Conservation (phyloP, 305 asterid species). For the Fraxinus ornus region DNA sequence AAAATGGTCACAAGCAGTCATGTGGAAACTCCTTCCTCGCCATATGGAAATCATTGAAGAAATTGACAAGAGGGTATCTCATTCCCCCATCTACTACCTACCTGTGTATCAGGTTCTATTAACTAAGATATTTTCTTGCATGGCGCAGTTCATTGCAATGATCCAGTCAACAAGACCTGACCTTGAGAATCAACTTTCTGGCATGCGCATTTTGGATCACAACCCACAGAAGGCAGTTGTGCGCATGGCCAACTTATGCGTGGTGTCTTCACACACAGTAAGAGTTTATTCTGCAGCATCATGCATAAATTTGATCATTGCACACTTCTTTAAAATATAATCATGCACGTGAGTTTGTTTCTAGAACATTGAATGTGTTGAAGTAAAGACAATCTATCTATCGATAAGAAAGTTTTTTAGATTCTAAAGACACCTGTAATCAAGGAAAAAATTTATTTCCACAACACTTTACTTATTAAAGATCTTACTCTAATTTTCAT, state of each 20-base stretch:
- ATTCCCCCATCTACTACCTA: conserved; percentile 4
- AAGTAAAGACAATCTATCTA: not conserved
- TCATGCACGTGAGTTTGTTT: not conserved
- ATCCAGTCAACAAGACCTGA: conserved; percentile 69
- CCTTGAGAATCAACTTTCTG: conserved; percentile 72
- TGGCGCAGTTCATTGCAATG: conserved; percentile 72
- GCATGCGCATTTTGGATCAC: conserved; percentile 74
- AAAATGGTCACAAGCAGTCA: conserved; percentile 97
- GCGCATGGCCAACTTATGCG: conserved; percentile 98
- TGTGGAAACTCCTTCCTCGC: conserved; percentile 99
- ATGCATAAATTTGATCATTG: not conserved
- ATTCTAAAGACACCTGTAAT: conserved; percentile 12
- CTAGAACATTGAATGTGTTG: conserved; percentile 6
- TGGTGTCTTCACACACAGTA: conserved; percentile 94
- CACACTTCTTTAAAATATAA: not conserved
- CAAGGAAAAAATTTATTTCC: conserved; percentile 1
- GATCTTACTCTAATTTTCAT: not conserved
- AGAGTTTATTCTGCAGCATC: conserved; percentile 29
- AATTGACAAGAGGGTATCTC: conserved; percentile 85
- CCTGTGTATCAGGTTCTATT: conserved; percentile 16
- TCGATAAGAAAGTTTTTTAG: not conserved
- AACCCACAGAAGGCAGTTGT: conserved; percentile 87
- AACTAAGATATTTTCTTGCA: conserved; percentile 17
- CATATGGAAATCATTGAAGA: conserved; percentile 97
- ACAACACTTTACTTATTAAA: conserved; percentile 2